Evolutionary conservation across 2,329 filamentous ascomycete species (phyloP).

Genomic region (Cladosporium austrohemisphaericum): DNA sequence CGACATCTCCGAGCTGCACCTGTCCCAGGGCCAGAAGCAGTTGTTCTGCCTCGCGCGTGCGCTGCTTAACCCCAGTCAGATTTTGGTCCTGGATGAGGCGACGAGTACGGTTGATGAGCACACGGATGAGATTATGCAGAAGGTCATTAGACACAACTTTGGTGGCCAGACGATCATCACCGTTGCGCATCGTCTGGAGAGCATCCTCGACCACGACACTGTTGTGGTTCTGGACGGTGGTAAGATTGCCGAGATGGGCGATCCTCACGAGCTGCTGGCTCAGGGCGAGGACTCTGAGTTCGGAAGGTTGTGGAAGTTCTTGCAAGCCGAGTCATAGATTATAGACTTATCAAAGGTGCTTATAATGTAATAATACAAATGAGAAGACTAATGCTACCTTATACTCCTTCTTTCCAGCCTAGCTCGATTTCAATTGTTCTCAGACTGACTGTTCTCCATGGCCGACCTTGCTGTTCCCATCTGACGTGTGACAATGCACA

Average conservation of each 20-base stretch:
- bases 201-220: slow-evolving; percentile 52
- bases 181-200: slow-evolving; percentile 55
- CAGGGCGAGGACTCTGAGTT: slow-evolving; percentile 13
- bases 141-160: slow-evolving; percentile 46
- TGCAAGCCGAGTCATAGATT: slow-evolving; percentile 5
- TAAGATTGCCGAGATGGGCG: slow-evolving; percentile 41
- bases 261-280: slow-evolving; percentile 23
- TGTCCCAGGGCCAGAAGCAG: slow-evolving; percentile 50
- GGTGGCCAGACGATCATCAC: slow-evolving; percentile 56
- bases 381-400: no score
- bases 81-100: slow-evolving; percentile 39
- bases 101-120: slow-evolving; percentile 51
- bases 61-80: slow-evolving; percentile 38
- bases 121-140: slow-evolving; percentile 57
- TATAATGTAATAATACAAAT: background rate
- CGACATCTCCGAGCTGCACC: slow-evolving; percentile 31
- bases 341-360: background rate
- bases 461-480: no score
- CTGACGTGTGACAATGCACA: no score
- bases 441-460: no score
- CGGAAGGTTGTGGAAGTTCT: slow-evolving; percentile 12
- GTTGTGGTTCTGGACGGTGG: slow-evolving; percentile 52
- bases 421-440: no score
- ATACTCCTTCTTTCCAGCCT: no score
- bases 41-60: slow-evolving; percentile 49